A percentile compares a stretch with the other conserved stretches of the same genome.
Evolutionary conservation across 108 stramenopile genomes (phyloP).

Genomic region (Nannochloropsis oceanica): DNA sequence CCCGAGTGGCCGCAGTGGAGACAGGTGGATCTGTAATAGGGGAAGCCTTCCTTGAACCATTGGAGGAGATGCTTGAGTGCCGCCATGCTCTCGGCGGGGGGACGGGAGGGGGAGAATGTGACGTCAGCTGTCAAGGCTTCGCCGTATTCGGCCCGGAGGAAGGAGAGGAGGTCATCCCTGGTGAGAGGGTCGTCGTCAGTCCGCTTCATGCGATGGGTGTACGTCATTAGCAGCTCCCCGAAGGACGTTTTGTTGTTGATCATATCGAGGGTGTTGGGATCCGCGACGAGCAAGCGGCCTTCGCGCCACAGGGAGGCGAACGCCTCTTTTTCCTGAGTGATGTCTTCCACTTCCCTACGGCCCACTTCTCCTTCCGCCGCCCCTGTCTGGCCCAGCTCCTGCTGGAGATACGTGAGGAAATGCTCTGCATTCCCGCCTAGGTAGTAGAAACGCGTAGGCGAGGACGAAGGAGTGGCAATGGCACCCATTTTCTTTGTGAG

Average conservation of each 20-base stretch:
- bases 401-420: background rate
- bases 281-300: background rate
- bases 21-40: background rate
- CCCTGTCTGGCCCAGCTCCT: background rate
- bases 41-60: slow-evolving; percentile 16
- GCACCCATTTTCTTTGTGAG: background rate
- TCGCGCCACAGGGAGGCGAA: background rate
- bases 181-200: background rate
- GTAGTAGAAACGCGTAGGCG: background rate
- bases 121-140: background rate
- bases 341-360: background rate
- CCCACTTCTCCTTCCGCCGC: background rate
- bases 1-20: background rate
- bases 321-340: background rate
- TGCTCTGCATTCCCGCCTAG: background rate
- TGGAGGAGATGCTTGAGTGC: slow-evolving; percentile 7
- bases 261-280: background rate
- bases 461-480: background rate
- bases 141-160: background rate
- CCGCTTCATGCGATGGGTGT: background rate
- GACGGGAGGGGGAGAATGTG: background rate
- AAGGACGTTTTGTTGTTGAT: background rate
- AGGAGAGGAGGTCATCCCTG: background rate
- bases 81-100: background rate
- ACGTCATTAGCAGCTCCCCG: background rate